Conservation (phyloP, 306 rosid genomes). For the Styphnolobium japonicum region DNA sequence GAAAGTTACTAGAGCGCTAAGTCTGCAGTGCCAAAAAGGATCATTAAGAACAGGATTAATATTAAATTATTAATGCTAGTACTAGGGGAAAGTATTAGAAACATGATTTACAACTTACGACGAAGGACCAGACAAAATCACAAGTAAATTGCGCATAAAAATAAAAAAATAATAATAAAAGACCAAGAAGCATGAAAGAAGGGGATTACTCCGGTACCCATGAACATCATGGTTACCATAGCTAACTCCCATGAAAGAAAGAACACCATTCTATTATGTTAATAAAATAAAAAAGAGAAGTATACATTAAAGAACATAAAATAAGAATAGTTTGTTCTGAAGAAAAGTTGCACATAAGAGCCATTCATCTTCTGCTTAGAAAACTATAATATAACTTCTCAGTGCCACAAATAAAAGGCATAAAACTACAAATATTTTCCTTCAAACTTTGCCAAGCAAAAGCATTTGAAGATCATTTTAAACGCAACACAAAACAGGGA, state of each 20-base stretch:
- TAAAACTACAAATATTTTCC: not conserved
- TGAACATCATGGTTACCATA: no score
- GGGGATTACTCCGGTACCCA: no score
- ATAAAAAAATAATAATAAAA: not conserved
- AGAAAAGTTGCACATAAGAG: not conserved
- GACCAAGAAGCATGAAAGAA: not conserved
- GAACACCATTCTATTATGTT: not conserved
- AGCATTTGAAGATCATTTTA: not conserved
- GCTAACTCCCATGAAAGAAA: not conserved
- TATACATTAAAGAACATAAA: not conserved
- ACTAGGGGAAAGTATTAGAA: not conserved
- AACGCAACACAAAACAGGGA: not conserved
- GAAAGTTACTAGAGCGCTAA: not conserved
- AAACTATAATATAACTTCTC: not conserved
- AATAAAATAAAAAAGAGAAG: not conserved
- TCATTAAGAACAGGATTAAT: not conserved
- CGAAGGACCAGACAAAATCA: not conserved
- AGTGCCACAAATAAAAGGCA: not conserved
- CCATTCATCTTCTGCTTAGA: not conserved
- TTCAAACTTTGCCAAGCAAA: not conserved
- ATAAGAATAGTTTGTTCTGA: not conserved
- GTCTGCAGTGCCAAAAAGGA: slow-evolving; percentile 12
- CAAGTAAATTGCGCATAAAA: not conserved
- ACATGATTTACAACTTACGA: not conserved
- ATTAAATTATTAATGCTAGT: not conserved